Evolutionary conservation across 2,329 filamentous ascomycete genomes (phyloP), one percentile per base, ranked within the genome.

Genomic region (Penicillium sp.): DNA sequence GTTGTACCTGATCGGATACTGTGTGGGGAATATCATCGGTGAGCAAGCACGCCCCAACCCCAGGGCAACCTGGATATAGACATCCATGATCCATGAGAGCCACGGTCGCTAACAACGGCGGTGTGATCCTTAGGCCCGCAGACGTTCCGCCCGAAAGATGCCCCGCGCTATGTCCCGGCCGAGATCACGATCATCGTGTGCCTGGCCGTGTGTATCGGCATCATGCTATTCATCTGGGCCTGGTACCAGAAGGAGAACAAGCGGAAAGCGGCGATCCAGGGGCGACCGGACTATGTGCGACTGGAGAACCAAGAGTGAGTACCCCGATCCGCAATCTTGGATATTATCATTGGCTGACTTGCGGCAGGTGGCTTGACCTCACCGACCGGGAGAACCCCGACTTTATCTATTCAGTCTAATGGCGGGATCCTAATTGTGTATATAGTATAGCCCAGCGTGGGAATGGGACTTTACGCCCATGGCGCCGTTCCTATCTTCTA

Each of bases 331-430:
- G n/a, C n/a, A n/a, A n/a, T n/a, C n/a, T n/a, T n/a, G n/a, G n/a
- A n/a, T n/a, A 70, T 19, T n/a, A 8, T 2, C 2, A 8, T 16
- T n/a, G 3, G 2, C 33, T 36, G 15, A 44, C 28, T 17, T 11
- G 21, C 13, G 21, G 32, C 30, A 70, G 66, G 40, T 74, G 78
- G 64, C 67, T 79, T 41, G 81, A 86, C 57, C 60, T 85, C 47
- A 85, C 81, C 3, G 82, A 86, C 56, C 65, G 71, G 39, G 81
- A 86, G 68, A 86, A 83, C 45, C 67, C 71, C 1, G 77, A 84
- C 57, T 84, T 86, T 55, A 62, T 77, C 1, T 86, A 86, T 57
- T 43, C 56, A 33, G 79, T 65, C 41, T 59, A 42, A 33, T 36
- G 16, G 26, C 15, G 21, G 21, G n/a, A 6, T 39, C 25, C 23